Evolutionary conservation across 352 stramenopile species (phyloP).

Genomic region (Pythium guiyangense): DNA sequence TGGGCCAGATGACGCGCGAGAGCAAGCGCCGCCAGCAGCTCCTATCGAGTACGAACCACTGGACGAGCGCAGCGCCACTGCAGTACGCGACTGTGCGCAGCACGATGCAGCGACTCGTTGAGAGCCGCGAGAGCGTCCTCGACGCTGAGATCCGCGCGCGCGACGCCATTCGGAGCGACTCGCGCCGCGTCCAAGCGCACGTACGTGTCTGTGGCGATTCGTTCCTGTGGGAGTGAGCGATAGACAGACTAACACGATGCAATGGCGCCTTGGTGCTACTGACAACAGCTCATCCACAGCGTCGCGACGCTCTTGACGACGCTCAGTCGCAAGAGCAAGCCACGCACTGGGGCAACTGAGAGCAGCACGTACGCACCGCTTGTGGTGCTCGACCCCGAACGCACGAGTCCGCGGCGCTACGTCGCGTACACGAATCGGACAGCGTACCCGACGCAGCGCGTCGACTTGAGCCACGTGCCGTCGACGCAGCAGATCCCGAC

Average conservation of each 20-base stretch:
- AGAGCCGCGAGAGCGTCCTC: slow-evolving; percentile 26
- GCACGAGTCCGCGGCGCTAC: slow-evolving; percentile 19
- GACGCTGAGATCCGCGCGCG: slow-evolving; percentile 21
- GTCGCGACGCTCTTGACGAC: slow-evolving; percentile 46
- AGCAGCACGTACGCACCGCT: slow-evolving; percentile 2
- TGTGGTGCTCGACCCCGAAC: slow-evolving; percentile 8
- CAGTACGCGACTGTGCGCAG: slow-evolving; percentile 14
- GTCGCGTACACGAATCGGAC: slow-evolving; percentile 23
- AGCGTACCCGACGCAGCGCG: slow-evolving; percentile 35
- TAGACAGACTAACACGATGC: not conserved
- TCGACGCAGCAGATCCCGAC: slow-evolving; percentile 57
- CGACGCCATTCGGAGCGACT: slow-evolving; percentile 24
- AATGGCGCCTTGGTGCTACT: not conserved
- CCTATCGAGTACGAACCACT: not conserved
- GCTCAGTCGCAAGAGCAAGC: slow-evolving; percentile 33
- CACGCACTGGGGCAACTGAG: slow-evolving; percentile 6
- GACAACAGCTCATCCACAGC: slow-evolving; percentile 47
- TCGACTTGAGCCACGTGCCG: slow-evolving; percentile 52
- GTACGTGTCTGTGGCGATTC: slow-evolving; percentile 23
- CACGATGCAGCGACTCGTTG: slow-evolving; percentile 40
- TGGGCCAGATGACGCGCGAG: slow-evolving; percentile 13
- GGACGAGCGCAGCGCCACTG: not conserved
- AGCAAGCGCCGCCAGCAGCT: slow-evolving; percentile 5
- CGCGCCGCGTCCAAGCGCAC: slow-evolving; percentile 30
- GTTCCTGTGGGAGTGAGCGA: too few species aligned